Conservation (phyloP, 2,329 filamentous ascomycete species). For the Hymenoscyphus fraxineus region DNA sequence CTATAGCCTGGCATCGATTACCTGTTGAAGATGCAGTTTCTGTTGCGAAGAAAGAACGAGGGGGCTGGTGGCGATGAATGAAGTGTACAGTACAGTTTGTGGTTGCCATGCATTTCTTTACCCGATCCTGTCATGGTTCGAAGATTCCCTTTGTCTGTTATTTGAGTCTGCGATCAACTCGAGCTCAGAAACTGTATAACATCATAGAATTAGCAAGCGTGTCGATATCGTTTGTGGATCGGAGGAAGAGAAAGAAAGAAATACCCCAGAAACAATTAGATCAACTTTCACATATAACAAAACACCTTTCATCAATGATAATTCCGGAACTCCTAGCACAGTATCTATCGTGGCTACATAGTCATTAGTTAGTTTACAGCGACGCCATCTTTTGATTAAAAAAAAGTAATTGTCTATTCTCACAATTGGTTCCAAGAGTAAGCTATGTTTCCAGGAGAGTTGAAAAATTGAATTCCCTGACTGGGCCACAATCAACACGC, state of each 20-base stretch:
- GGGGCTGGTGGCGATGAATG: not conserved
- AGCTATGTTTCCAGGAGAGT: too few relatives aligned
- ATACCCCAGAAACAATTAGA: not conserved
- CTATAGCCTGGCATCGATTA: conserved; percentile 64
- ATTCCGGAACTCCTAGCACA: too few relatives aligned
- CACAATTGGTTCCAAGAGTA: too few relatives aligned
- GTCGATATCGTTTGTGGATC: not conserved
- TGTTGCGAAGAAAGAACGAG: not conserved
- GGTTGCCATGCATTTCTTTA: not conserved
- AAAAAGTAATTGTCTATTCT: too few relatives aligned
- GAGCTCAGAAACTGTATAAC: not conserved
- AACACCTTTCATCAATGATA: too few relatives aligned
- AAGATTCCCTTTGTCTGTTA: not conserved
- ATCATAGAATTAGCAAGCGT: not conserved
- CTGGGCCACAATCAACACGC: too few relatives aligned
- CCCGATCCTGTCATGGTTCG: not conserved
- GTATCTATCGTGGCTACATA: too few relatives aligned
- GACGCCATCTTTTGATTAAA: too few relatives aligned
- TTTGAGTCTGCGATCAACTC: not conserved
- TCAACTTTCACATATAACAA: not conserved
- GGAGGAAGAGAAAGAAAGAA: not conserved
- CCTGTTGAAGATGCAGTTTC: not conserved
- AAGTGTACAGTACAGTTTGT: not conserved
- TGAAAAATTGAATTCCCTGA: too few relatives aligned
- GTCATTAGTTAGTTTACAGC: too few relatives aligned